These are phyloP conservation scores for Talaromyces proteolyticus DNA, from an alignment of 495 filamentous ascomycete genomes.

Conservation along the genomic window DNA sequence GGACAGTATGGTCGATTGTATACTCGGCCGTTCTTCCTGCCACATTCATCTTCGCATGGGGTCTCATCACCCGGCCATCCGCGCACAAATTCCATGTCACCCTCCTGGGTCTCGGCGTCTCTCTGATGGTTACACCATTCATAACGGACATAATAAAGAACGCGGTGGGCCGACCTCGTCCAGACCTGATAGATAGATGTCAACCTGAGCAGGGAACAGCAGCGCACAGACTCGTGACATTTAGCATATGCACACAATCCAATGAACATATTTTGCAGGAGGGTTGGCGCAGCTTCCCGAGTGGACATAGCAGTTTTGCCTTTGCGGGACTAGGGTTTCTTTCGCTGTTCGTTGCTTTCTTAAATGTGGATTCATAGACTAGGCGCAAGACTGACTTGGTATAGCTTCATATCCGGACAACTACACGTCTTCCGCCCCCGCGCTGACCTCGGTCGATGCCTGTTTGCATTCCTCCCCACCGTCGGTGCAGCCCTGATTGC, in stretches of 20 bases:
- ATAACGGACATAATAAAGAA: constrained; percentile 93
- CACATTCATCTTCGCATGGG: constrained; percentile 57
- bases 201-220: constrained; percentile 64
- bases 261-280: constrained; percentile 77
- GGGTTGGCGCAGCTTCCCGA: constrained; percentile 90
- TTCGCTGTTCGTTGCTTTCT: too few species aligned
- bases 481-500: constrained; percentile 82
- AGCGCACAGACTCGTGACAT: constrained; percentile 59
- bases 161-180: constrained; percentile 79
- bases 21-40: constrained; percentile 72
- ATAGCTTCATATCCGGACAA: constrained; percentile 69
- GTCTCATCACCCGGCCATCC: constrained; percentile 50
- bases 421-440: constrained; percentile 72
- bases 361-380: too few species aligned
- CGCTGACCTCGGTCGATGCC: constrained; percentile 59
- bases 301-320: constrained; percentile 80
- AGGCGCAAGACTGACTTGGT: constrained; percentile 1
- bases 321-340: constrained; percentile 85
- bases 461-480: constrained; percentile 57
- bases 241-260: constrained; percentile 75
- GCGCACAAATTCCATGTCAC: constrained; percentile 83
- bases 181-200: constrained; percentile 87
- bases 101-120: constrained; percentile 70
- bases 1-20: constrained; percentile 63
- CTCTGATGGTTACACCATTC: constrained; percentile 70